phyloP scores from a whole-genome alignment of 192 early-diverging fungal genomes.

The Umbelopsis ramanniana region DNA sequence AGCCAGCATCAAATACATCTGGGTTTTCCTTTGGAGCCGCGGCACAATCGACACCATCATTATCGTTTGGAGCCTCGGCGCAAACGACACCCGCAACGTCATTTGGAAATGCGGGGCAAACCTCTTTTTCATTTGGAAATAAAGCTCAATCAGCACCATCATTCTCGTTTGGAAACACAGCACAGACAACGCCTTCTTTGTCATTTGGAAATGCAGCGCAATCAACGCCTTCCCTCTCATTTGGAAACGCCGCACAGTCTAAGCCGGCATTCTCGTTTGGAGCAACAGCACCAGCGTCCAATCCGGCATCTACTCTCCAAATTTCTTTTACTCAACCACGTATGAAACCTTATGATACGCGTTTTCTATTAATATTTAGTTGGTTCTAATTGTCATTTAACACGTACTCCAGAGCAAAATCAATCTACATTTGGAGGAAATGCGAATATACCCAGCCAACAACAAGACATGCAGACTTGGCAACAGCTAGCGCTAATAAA shows the following conservation, averaged over 20 bases:
- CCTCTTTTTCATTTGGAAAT: conserved; percentile 36
- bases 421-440: conserved; percentile 16
- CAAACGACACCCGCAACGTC: not conserved
- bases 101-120: not conserved
- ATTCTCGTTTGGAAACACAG: conserved; percentile 35
- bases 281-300: conserved; percentile 1
- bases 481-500: conserved; percentile 70
- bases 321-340: not conserved
- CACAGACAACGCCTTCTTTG: not conserved
- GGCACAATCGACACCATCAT: conserved; percentile 15
- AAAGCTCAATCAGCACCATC: not conserved
- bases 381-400: not conserved
- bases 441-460: conserved; percentile 42
- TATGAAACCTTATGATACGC: not conserved
- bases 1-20: conserved; percentile 2
- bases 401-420: conserved; percentile 4
- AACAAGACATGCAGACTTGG: conserved; percentile 55
- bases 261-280: conserved; percentile 20
- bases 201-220: conserved; percentile 5
- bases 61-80: conserved; percentile 37
- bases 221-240: conserved; percentile 12
- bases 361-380: not conserved
- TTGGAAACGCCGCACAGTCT: conserved; percentile 24
- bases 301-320: not conserved
- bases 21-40: conserved; percentile 40